Evolutionary conservation across 2,329 filamentous ascomycete species (phyloP), one percentile per base, ranked within the genome.

Genomic region (Cordyceps militaris): DNA sequence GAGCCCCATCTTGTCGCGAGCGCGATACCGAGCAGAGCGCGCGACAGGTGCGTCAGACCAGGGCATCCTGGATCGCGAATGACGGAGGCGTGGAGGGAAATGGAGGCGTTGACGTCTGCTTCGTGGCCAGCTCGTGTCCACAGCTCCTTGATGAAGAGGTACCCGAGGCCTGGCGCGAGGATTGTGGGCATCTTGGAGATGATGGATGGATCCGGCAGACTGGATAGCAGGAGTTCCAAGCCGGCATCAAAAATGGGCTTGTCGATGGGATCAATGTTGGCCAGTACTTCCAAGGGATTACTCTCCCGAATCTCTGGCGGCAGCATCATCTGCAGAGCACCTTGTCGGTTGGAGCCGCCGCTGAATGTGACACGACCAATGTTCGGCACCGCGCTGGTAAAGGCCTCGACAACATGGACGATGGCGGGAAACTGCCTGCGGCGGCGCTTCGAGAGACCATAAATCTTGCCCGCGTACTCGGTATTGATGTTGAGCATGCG

Each of bases 271-370:
- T 60, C 60, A 8, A 68, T 60, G 44, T 65, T 57, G 3, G 67
- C 67, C 16, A 70, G 61, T 6, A 78, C 67, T 8, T 70, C 64
- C 2, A 96, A 73, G 0, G 91, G 90, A 64, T 87, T 79, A 62
- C 82, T 78, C 51, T 84, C 80, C 56, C 88, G 82, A 16, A 87
- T 70, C 0, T 77, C 68, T 0, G 70, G 63, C 0, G 83, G 77
- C 11, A 96, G 79, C 60, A 79, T 85, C 71, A 88, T 84, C 73
- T 90, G 91, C 40, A 96, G 74, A 44, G 85, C 85, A 0, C 92
- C 92, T 71, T 96, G 91, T 42, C 91, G 79, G 61, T 96, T 92
- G 8, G 91, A 92, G 21, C 92, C 90, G 64, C 90, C 87, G 67
- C 91, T 95, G 71, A 96, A 97, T 1, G 86, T 87, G 3, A 92